Base-by-base conservation (phyloP, 805 yeast species). In the Lachancea lanzarotensis region DNA sequence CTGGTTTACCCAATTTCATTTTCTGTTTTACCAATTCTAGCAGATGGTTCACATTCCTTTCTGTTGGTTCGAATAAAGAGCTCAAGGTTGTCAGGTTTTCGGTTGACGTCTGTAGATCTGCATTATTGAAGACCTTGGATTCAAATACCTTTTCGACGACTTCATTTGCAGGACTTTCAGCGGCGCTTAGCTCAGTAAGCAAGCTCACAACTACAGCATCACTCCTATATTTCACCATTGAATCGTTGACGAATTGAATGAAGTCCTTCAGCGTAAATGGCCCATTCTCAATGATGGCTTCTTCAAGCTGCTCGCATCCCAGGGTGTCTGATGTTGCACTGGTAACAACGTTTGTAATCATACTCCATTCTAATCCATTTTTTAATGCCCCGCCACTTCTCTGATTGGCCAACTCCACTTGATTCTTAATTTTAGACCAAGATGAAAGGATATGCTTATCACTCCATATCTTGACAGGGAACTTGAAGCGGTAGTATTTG, bases 1-100 rank as follows among this genome's bases (percentile, higher is more conserved):
- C 30, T n/a, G 31, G 16, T 19, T 20, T 17, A 8, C 22, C 57
- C 27, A 56, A 50, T 8, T 47, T 43, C 2, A 40, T 43, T 16
- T 52, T 45, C 5, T 51, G 38, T 18, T 55, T 43, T 29, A 51
- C 30, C 49, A 52, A 34, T 50, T 60, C 42, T 50, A 52, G 17
- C 37, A 49, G 46, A 25, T 44, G 48, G 47, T 56, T 48, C 42
- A 55, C 58, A 32, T 57, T 56, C 2, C 38, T 42, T 19, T 61
- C 65, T 2, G 52, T 48, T 26, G 68, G 63, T 30, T 59, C 52
- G 42, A 64, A 55, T 22, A 65, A 38, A n/a, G 66, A 55, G 18
- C 52, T 45, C 25, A 64, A 38, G 29, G 47, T 45, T 1, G 42
- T 35, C 37, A 35, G 42, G 18, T 42, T 44, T 37, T 51, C 55